Conservation (phyloP, 257 asterid species). For the Voacanga thouarsii region DNA sequence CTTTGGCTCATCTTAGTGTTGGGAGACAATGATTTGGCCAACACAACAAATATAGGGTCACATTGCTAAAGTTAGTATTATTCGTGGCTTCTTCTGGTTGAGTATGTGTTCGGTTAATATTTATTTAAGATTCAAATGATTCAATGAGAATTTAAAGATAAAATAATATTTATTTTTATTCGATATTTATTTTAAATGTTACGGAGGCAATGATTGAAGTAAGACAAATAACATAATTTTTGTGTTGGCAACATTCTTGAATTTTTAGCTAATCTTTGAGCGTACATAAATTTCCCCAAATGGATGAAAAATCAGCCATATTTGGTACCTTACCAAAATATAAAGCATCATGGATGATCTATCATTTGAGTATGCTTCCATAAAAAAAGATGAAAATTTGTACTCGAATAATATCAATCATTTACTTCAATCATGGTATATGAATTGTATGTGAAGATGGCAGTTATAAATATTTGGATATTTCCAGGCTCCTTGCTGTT, state of each 20-base stretch:
- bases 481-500: neutral
- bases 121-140: no score
- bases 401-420: slow-evolving; percentile 17
- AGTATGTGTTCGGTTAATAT: no score
- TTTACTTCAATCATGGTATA: slow-evolving; percentile 16
- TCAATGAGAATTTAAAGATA: no score
- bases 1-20: slow-evolving; percentile 23
- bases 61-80: neutral
- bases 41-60: slow-evolving; percentile 4
- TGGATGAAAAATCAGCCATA: neutral
- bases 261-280: neutral
- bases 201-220: neutral
- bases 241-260: neutral
- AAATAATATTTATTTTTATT: no score
- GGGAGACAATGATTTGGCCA: slow-evolving; percentile 29
- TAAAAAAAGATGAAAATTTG: slow-evolving; percentile 6
- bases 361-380: slow-evolving; percentile 11
- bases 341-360: neutral
- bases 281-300: slow-evolving; percentile 4
- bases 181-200: neutral
- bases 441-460: neutral
- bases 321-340: slow-evolving; percentile 5
- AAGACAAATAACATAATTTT: neutral
- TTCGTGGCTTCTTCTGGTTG: no score
- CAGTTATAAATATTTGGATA: neutral